These are phyloP conservation scores for Inga oerstediana DNA, from an alignment of 306 rosid species.

Conservation along the genomic window DNA sequence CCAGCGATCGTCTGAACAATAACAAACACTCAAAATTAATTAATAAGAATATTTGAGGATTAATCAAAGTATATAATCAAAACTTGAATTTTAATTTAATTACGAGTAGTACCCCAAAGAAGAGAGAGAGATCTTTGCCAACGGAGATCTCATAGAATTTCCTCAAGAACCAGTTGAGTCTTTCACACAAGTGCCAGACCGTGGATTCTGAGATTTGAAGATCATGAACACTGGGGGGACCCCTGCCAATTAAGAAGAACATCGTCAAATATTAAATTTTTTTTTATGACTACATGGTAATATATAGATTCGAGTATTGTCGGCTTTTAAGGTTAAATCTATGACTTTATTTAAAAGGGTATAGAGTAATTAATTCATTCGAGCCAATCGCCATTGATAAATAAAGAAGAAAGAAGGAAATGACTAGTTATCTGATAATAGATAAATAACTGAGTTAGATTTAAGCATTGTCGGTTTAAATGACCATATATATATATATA, in stretches of 20 bases:
- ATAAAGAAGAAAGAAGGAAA: neutral
- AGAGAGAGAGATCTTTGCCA: neutral
- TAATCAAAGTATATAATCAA: neutral
- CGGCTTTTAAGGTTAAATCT: neutral
- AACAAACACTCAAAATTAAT: neutral
- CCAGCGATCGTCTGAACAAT: conserved; percentile 1
- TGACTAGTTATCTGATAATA: neutral
- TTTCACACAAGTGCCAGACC: neutral
- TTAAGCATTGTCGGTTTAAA: neutral
- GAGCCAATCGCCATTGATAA: neutral
- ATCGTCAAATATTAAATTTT: neutral
- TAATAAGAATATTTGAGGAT: neutral
- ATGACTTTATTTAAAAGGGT: neutral
- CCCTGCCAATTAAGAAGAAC: neutral
- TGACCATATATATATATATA: too few relatives aligned
- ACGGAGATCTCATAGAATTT: neutral
- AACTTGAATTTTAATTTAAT: neutral
- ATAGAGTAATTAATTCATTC: neutral
- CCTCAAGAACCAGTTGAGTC: neutral
- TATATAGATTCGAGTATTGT: too few relatives aligned
- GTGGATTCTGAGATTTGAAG: conserved; percentile 16
- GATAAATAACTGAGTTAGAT: too few relatives aligned
- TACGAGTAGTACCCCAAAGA: neutral
- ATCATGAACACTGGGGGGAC: neutral
- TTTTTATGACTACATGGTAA: neutral